Base-by-base conservation (phyloP, 257 asterid genomes). In the Nicotiana noctiflora region DNA sequence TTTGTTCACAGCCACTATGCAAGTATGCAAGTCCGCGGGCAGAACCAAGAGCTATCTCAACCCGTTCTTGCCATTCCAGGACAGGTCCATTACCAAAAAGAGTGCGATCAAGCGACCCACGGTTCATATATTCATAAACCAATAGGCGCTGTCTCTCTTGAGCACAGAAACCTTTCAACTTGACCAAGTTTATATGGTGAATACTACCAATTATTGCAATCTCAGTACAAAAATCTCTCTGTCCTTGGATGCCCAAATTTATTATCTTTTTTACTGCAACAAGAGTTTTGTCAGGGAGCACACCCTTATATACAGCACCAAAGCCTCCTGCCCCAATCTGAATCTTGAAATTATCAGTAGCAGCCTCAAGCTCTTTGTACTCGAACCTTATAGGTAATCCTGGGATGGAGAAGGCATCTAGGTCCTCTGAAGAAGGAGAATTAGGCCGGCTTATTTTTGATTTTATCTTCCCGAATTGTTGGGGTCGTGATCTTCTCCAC, bases 21-120 rank as follows among this genome's bases (percentile, higher is more conserved):
- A 93, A 83, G 81, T 93, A 93, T 13, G 95, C 94, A 29, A 92
- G 92, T 79, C 98, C 98, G 0, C 91, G 88, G 3, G 95, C 98
- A 11, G 95, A 85, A 51, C 97, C 98, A 19, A 88, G 40, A 27
- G 95, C 97, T 40, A 93, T 89, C 34, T 88, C 93, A 21, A 87
- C 88, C 68, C 98, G 84, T 70, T 92, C 94, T 57, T 85, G 85
- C 98, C 98, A 93, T 75, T 92, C 94, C 77, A 93, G 67, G 19
- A 89, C 90, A 0, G 93, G 93, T 49, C 10, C 94, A 13, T 61
- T 80, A 9, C 96, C 91, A n/a, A 92, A 93, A 29, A 93, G 89
- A 72, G 92, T 82, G 75, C 85, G 87, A 52, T 92, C 98, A 64
- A 93, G 92, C 3, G 97, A 92, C 19, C 98, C 92, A 4, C 91